Percentiles rank a stretch among this genome's conserved stretches.
Conservation (phyloP, 2,329 filamentous ascomycete species). For the Ophiostoma ulmi region DNA sequence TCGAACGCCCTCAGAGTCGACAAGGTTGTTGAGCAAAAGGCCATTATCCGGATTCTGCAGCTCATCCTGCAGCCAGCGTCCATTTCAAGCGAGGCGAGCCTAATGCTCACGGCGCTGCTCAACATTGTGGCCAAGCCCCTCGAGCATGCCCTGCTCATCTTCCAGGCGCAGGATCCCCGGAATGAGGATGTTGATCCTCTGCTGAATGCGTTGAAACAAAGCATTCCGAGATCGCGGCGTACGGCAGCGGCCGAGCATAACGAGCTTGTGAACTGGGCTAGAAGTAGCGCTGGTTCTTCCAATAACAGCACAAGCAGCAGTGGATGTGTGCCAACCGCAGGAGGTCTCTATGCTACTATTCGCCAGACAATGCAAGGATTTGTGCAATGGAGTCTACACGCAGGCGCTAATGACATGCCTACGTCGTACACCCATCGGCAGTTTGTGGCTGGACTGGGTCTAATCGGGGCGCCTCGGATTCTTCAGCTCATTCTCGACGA, state of each 20-base stretch:
- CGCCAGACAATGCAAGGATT: conserved; percentile 59
- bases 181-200: conserved; percentile 67
- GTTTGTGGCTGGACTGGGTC: conserved; percentile 54
- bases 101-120: conserved; percentile 66
- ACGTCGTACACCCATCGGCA: conserved; percentile 69
- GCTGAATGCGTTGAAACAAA: conserved; percentile 58
- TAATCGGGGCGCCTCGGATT: conserved; percentile 58
- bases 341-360: conserved; percentile 54
- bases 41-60: conserved; percentile 66
- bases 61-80: conserved; percentile 66
- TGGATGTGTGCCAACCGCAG: conserved; percentile 37
- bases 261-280: conserved; percentile 64
- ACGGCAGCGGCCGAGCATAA: conserved; percentile 58
- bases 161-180: conserved; percentile 61
- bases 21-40: conserved; percentile 57
- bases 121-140: conserved; percentile 66
- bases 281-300: not conserved
- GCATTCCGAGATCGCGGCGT: conserved; percentile 53
- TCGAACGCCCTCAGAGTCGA: conserved; percentile 64
- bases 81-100: conserved; percentile 63
- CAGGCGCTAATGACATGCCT: conserved; percentile 49
- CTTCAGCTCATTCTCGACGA: conserved; percentile 63
- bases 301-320: conserved; percentile 34
- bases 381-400: conserved; percentile 61
- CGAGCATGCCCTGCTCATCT: conserved; percentile 60